Percentiles rank a stretch among this genome's conserved stretches.
Evolutionary conservation across 148 eudicot species (phyloP).

Genomic region (Cornus controversa): DNA sequence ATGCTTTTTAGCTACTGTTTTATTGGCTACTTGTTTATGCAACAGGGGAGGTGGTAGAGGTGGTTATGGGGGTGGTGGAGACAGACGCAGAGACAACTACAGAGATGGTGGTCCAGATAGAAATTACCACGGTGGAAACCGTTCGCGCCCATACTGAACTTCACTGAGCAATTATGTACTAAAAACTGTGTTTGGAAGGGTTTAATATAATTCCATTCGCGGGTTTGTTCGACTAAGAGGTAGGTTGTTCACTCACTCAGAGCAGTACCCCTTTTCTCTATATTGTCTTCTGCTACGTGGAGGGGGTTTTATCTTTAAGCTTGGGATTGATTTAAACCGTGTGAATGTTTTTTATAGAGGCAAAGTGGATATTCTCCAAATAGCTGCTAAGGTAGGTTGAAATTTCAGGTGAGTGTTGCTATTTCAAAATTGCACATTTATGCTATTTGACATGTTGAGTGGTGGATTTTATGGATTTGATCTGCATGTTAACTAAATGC

Average conservation of each 20-base stretch:
- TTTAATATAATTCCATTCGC: conserved; percentile 41
- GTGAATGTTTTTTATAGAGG: conserved; percentile 83
- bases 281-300: conserved; percentile 24
- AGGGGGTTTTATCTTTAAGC: conserved; percentile 28
- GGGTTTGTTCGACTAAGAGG: conserved; percentile 69
- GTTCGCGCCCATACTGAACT: conserved; percentile 81
- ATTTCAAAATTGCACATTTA: conserved; percentile 17
- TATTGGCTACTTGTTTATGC: conserved; percentile 7
- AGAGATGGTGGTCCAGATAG: conserved; percentile 84
- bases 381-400: conserved; percentile 89
- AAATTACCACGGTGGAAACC: conserved; percentile 69
- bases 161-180: conserved; percentile 40
- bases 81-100: conserved; percentile 55
- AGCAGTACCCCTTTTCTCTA: conserved; percentile 59
- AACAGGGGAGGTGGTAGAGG: conserved; percentile 66
- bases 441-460: not conserved
- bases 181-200: conserved; percentile 42
- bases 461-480: not conserved
- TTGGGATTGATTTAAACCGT: conserved; percentile 68
- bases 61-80: conserved; percentile 59
- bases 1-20: conserved; percentile 13
- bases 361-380: conserved; percentile 74
- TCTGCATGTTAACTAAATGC: not conserved
- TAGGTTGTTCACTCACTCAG: conserved; percentile 70
- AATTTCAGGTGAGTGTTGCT: conserved; percentile 94